Evolutionary conservation across 768 basidiomycete genomes (phyloP), one percentile per base, ranked within the genome.

Genomic region (Suillus subluteus): DNA sequence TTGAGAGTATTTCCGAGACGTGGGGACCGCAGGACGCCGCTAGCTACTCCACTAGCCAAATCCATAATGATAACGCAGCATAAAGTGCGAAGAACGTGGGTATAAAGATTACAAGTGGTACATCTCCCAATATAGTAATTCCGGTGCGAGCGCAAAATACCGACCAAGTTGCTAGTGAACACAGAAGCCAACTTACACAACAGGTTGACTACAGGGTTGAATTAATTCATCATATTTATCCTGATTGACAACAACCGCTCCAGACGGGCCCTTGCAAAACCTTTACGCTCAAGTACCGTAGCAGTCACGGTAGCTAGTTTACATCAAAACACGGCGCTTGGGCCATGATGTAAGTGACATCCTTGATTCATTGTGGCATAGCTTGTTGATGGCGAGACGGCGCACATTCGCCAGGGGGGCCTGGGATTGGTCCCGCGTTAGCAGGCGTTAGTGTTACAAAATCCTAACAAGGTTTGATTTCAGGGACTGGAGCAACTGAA

Each of bases 1-100:
- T 66, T 50, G 64, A 41, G 55, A 62, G 41, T 67, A 66, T 65
- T 72, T 72, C 66, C 66, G 70, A 56, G 35, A 64, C 64, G 23
- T 63, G 41, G 72, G 69, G 72, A 73, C 38, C 38, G 38, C 38
- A 40, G 38, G 38, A 40, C 69, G 69, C 67, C 72, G 65, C 18
- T 41, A 41, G 23, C 58, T 41, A 30, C 40, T 41, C 58, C 58
- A 41, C 58, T 61, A 40, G 58, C 58, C 40, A 59, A 41, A 40
- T 56, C 8, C 56, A 40, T 55, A 58, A 41, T 12, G 35, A 59
- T 50, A 62, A 35, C 23, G n/a, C 62, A 43, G 37, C 54, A 62
- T 62, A 65, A 65, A 64, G 40, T 65, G 43, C 61, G 61, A 59
- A 12, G 58, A 65, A 62, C 59, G 59, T 63, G 59, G 44, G 56